Percentiles rank a stretch among this genome's conserved stretches.
These are phyloP conservation scores for Davidsoniella australis DNA, from an alignment of 2,329 filamentous ascomycete genomes.

Conservation along the genomic window DNA sequence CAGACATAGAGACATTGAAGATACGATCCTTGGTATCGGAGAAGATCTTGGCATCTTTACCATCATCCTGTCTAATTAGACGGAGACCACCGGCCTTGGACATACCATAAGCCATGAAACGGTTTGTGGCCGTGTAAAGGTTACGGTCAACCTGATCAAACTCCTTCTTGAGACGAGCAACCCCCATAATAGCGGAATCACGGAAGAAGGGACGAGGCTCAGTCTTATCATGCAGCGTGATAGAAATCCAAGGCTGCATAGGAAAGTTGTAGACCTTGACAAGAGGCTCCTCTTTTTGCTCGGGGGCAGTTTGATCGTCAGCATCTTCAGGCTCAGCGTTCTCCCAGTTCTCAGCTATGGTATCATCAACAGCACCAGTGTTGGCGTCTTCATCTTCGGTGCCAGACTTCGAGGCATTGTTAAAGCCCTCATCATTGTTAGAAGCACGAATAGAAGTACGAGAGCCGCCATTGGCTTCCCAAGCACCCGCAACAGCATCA, in stretches of 20 bases:
- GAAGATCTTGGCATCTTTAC: conserved; percentile 81
- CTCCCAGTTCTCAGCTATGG: conserved; percentile 76
- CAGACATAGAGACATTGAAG: conserved; percentile 80
- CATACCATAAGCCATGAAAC: conserved; percentile 88
- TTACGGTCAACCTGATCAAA: conserved; percentile 96
- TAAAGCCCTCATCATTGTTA: conserved; percentile 14
- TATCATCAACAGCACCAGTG: conserved; percentile 2
- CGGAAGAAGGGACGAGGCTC: conserved; percentile 48
- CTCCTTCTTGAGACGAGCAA: conserved; percentile 88
- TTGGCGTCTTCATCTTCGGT: conserved; percentile 3
- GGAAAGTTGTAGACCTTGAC: conserved; percentile 89
- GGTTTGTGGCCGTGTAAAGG: conserved; percentile 72
- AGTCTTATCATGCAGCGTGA: conserved; percentile 48
- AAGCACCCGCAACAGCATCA: not conserved
- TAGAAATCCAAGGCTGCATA: conserved; percentile 88
- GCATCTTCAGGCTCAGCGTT: conserved; percentile 61
- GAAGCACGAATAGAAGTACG: not conserved
- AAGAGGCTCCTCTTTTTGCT: conserved; percentile 10
- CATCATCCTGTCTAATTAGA: conserved; percentile 87
- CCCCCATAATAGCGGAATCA: conserved; percentile 71
- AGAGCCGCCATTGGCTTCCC: not conserved
- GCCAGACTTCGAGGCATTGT: conserved; percentile 6
- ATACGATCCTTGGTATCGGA: conserved; percentile 82
- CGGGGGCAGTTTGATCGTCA: conserved; percentile 45
- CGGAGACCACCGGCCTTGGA: conserved; percentile 84